phyloP scores from a whole-genome alignment of 2,329 filamentous ascomycete genomes.

The Septoria linicola region DNA sequence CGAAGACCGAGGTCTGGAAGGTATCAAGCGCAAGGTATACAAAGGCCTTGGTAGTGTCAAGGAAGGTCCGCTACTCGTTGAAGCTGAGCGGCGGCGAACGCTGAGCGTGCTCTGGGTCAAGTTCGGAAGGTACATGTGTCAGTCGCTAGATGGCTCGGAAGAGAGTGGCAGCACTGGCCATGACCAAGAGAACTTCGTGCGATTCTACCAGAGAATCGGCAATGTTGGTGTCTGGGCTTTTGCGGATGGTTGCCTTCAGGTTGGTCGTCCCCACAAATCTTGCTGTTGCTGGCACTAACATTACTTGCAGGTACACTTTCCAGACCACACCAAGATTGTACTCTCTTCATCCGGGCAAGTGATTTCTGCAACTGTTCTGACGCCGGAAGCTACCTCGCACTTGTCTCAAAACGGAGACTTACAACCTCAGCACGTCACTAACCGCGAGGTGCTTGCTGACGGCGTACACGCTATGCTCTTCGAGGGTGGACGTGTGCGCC shows the following conservation, averaged over 20 bases:
- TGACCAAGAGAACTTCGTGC: conserved; percentile 59
- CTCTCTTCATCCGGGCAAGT: conserved; percentile 71
- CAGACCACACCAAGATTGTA: conserved; percentile 82
- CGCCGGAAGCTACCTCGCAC: conserved; percentile 66
- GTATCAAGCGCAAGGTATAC: conserved; percentile 59
- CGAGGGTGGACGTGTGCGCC: conserved; percentile 49
- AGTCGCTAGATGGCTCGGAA: conserved; percentile 47
- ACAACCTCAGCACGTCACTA: conserved; percentile 66
- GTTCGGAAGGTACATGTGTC: conserved; percentile 69
- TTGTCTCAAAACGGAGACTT: conserved; percentile 61
- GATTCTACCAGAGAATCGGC: conserved; percentile 78
- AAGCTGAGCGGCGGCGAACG: conserved; percentile 52
- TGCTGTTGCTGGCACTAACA: conserved; percentile 16
- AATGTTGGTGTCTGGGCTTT: conserved; percentile 82
- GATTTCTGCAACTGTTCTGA: conserved; percentile 76
- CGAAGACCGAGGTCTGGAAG: conserved; percentile 66
- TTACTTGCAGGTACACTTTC: conserved; percentile 70
- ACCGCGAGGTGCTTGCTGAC: conserved; percentile 69
- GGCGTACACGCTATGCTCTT: conserved; percentile 72
- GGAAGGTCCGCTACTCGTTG: conserved; percentile 32
- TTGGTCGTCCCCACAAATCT: conserved; percentile 39
- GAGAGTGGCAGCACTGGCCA: conserved; percentile 31
- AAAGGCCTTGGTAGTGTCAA: conserved; percentile 45
- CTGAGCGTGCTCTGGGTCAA: conserved; percentile 63
- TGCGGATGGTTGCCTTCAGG: conserved; percentile 74